A percentile compares a stretch with the other conserved stretches of the same genome.
These are phyloP conservation scores for Ceratocystis ficicola DNA, from an alignment of 2,329 filamentous ascomycete species.

Conservation along the genomic window DNA sequence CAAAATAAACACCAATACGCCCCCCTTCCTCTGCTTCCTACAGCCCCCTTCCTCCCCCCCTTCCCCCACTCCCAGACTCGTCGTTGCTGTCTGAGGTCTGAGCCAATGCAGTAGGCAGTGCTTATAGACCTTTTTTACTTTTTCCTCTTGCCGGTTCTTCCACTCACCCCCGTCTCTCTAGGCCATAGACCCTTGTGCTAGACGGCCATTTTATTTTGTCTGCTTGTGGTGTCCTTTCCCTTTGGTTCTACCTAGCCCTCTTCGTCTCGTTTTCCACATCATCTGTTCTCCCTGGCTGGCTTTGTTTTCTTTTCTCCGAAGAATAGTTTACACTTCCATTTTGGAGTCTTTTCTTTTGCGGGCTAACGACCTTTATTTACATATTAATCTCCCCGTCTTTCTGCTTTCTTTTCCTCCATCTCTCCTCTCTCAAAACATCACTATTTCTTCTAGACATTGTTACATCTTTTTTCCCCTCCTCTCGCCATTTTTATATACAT, in stretches of 20 bases:
- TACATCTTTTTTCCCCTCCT: background rate
- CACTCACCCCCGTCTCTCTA: background rate
- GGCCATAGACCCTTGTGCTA: background rate
- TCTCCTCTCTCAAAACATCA: background rate
- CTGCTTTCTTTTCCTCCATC: background rate
- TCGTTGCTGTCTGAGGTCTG: slow-evolving; percentile 11
- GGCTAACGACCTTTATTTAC: background rate
- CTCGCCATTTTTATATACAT: background rate
- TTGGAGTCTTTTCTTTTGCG: background rate
- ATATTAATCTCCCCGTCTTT: slow-evolving; percentile 2
- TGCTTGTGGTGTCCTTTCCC: background rate
- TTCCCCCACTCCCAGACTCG: background rate
- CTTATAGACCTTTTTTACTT: background rate
- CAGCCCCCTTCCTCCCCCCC: background rate
- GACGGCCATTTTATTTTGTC: background rate
- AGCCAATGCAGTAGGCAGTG: background rate
- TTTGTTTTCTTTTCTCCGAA: background rate
- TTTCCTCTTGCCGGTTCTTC: background rate
- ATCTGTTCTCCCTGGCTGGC: background rate
- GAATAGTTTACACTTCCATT: slow-evolving; percentile 3
- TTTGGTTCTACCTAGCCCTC: background rate
- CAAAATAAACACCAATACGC: slow-evolving; percentile 2
- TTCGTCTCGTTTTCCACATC: background rate
- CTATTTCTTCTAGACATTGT: too few relatives aligned
- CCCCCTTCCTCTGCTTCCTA: background rate